Evolutionary conservation across 2,329 filamentous ascomycete species (phyloP), one percentile per base, ranked within the genome.

Genomic region (Parastagonospora nodorum): DNA sequence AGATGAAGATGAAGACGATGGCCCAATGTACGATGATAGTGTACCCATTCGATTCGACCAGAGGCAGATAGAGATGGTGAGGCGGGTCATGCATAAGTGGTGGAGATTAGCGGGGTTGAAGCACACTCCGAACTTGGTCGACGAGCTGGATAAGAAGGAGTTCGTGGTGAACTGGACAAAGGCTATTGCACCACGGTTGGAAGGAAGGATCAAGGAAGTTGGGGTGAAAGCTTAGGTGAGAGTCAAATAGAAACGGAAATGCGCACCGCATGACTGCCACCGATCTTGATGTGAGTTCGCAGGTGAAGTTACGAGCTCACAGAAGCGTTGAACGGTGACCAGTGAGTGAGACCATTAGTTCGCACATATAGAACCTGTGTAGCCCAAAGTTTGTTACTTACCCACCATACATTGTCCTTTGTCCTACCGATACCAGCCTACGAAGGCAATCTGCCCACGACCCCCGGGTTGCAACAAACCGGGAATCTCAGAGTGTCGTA

Each of bases 121-220:
- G 51, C 79, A 73, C 0, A 62, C 72, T 32, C 70, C 77, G 8
- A 68, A 65, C 5, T 69, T 77, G 47, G 80, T 82, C 12, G 80
- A 89, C 51, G 79, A 81, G 50, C 78, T 85, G 43, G 81, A 77
- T 0, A 85, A 86, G 53, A 78, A 78, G 38, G 82, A 85, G 43
- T 85, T 88, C 29, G 76, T 76, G 32, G 80, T 82, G 2, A 82
- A 87, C 57, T 96, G 91, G 90, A 93, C 90, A 8, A 84, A 83
- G 52, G 88, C 89, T 1, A 92, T 96, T 70, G 84, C 87, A 48
- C 92, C 92, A 1, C 82, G 82, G 49, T 54, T 93, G 8, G 91
- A 96, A 69, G 90, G 90, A 1, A 82, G 91, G 41, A 95, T 96
- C 50, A 74, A 60, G 50, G 69, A 71, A 33, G 55, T 67, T 28